These are phyloP conservation scores for Inonotus obliquus DNA, from an alignment of 1,284 basidiomycete genomes.

Conservation along the genomic window DNA sequence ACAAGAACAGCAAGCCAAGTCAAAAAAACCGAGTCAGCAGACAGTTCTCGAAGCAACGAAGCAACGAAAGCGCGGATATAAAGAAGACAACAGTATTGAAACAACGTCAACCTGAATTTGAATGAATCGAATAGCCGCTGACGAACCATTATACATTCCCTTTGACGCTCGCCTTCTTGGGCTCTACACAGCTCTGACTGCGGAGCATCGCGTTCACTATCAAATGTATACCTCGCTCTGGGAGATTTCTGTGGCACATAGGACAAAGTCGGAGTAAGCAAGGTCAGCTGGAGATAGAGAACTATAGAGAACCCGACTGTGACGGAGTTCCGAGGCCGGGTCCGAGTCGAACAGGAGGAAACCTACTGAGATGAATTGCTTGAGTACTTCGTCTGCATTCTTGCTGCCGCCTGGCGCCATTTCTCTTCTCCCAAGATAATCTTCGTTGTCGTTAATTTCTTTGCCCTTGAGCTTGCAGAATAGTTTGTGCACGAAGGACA, in stretches of 20 bases:
- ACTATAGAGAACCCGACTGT: too few relatives aligned
- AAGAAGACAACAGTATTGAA: neutral
- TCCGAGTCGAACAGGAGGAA: neutral
- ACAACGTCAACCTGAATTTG: neutral
- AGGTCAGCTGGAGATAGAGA: too few relatives aligned
- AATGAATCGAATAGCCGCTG: neutral
- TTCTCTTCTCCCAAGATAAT: neutral
- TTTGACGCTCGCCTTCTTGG: slow-evolving; percentile 32
- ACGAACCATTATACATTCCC: slow-evolving; percentile 63
- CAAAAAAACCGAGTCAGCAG: neutral
- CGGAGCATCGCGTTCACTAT: slow-evolving; percentile 52
- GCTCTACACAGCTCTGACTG: slow-evolving; percentile 63
- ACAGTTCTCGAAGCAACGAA: neutral
- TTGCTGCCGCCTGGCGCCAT: neutral
- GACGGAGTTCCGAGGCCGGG: neutral
- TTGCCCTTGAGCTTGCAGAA: neutral
- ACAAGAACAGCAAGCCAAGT: neutral
- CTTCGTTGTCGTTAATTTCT: neutral
- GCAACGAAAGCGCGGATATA: neutral
- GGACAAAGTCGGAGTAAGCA: neutral
- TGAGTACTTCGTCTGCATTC: slow-evolving; percentile 5
- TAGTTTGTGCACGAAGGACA: slow-evolving; percentile 10
- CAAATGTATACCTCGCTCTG: slow-evolving; percentile 50
- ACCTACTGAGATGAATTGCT: slow-evolving; percentile 11
- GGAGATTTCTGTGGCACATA: slow-evolving; percentile 41